Evolutionary conservation across 139 green algal species (phyloP), one percentile per base, ranked within the genome.

Genomic region (Eudorina sp.): DNA sequence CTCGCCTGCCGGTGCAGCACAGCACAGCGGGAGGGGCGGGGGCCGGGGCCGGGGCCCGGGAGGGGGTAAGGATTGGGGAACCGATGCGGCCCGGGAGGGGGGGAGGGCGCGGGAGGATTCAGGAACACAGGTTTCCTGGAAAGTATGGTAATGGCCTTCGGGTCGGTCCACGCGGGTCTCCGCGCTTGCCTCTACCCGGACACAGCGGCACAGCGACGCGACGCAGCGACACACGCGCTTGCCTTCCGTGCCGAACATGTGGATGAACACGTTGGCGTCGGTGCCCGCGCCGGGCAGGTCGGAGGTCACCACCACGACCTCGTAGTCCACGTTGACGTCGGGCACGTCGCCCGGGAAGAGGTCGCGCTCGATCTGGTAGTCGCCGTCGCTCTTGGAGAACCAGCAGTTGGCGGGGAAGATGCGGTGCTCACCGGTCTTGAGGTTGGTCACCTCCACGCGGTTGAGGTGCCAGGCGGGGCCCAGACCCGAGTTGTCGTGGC

Each of bases 231-330:
- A 23, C 55, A 11, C 29, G 34, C 25, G 29, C 48, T 83, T 43
- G 88, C 91, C 91, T 36, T 85, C 55, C 21, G 55, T 31, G 23
- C 94, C 94, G n/a, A 84, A 78, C 81, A 87, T 79, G 1, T 87
- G 90, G 27, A 93, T 48, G 25, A 70, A 89, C 25, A 96, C 89
- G 45, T 94, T 92, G 46, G 93, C 91, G 48, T 96, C 94, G 27
- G 94, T 96, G 51, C 93, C 94, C 5, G 93, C 93, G 18, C 92
- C 92, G 45, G 87, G 91, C 36, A 94, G 31, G 81, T 95, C 72
- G 18, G 72, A 90, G 1, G 94, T 96, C 74, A 90, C 78, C 31
- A 94, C 84, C 27, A 86, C 51, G 5, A 94, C 48, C 51, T 79
- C 36, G 36, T 92, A 94, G 27, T 87, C 82, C 23, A 88, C 68